These are phyloP conservation scores for Pleodorina starrii DNA, from an alignment of 139 green algal genomes.

Conservation along the genomic window DNA sequence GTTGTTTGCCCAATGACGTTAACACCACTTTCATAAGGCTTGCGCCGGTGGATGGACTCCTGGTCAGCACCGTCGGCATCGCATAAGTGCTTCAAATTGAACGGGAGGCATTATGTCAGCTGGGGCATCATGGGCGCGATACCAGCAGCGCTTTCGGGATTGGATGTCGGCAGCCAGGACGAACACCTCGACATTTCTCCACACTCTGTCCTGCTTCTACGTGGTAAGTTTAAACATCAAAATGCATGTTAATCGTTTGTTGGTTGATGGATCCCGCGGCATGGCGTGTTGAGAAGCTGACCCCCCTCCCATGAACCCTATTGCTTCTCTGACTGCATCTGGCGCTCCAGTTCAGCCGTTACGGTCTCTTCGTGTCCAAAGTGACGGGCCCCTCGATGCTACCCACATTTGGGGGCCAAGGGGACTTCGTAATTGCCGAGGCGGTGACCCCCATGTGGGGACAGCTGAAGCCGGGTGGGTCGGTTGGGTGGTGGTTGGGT, in stretches of 20 bases:
- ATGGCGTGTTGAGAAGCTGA: no score
- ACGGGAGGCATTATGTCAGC: not conserved
- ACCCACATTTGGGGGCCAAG: constrained; percentile 64
- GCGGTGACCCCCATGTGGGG: constrained; percentile 54
- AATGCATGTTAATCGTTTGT: not conserved
- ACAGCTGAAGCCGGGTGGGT: constrained; percentile 48
- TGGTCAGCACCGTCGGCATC: no score
- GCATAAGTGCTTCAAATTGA: not conserved
- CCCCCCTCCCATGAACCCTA: no score
- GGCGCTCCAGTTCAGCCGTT: constrained; percentile 48
- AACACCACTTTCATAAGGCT: no score
- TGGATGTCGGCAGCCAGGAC: constrained; percentile 1
- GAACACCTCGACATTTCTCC: constrained; percentile 23
- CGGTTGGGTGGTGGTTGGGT: no score
- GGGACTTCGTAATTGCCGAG: constrained; percentile 66
- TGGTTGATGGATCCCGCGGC: not conserved
- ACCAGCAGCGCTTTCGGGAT: not conserved
- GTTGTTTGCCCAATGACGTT: no score
- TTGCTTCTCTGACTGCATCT: no score
- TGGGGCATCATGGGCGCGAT: not conserved
- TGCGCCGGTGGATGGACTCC: no score
- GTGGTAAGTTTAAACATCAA: constrained; percentile 21
- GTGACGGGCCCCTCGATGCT: constrained; percentile 69
- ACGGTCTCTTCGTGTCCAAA: constrained; percentile 56
- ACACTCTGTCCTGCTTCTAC: constrained; percentile 51